phyloP scores from a whole-genome alignment of 2,329 filamentous ascomycete species.

The Ascosphaera apis region DNA sequence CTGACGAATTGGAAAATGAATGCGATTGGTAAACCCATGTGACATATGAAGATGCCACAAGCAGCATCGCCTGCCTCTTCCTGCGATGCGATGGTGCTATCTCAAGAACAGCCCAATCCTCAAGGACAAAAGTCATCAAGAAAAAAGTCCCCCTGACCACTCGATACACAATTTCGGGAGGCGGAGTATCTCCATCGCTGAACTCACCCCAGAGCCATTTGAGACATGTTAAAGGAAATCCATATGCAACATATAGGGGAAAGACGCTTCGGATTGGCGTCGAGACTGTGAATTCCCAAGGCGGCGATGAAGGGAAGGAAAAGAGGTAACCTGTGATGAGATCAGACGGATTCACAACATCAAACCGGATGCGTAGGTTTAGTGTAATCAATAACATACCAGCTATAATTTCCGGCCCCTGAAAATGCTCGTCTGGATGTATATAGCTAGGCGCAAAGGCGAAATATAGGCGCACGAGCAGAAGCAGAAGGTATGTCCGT shows the following conservation, averaged over 20 bases:
- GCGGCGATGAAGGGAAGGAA: conserved; percentile 66
- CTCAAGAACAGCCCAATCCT: conserved; percentile 94
- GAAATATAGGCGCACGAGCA: conserved; percentile 78
- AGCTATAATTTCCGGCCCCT: conserved; percentile 90
- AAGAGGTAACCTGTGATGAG: conserved; percentile 59
- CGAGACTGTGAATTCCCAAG: conserved; percentile 87
- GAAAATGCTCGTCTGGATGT: conserved; percentile 97
- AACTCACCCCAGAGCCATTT: conserved; percentile 83
- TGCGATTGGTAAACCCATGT: conserved; percentile 98
- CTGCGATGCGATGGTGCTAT: conserved; percentile 52
- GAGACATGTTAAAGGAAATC: conserved; percentile 74
- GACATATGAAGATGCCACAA: conserved; percentile 90
- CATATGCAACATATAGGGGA: conserved; percentile 87
- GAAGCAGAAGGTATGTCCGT: conserved; percentile 62
- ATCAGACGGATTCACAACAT: not conserved
- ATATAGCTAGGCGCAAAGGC: conserved; percentile 88
- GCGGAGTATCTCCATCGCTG: conserved; percentile 46
- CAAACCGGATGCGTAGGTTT: not conserved
- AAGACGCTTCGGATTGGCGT: conserved; percentile 87
- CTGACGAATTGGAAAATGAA: conserved; percentile 93
- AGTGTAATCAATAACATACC: conserved; percentile 33
- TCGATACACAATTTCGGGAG: conserved; percentile 78
- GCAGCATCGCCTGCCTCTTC: conserved; percentile 50
- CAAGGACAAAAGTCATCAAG: conserved; percentile 77
- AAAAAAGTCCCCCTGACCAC: conserved; percentile 79